Conservation (phyloP, 2,329 filamentous ascomycete genomes). For the Mycosphaerella arachidis region DNA sequence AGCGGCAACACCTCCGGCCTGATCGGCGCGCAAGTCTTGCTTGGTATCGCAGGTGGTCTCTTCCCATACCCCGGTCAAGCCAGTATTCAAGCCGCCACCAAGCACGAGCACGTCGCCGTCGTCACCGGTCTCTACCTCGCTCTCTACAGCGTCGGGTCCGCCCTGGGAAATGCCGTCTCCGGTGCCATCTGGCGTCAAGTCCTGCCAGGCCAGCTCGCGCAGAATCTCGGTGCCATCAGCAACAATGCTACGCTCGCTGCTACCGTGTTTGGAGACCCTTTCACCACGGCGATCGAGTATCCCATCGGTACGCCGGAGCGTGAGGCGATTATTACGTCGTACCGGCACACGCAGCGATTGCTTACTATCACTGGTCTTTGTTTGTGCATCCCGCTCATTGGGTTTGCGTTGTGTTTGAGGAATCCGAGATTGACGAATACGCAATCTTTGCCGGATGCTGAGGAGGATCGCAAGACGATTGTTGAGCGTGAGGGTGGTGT, state of each 20-base stretch:
- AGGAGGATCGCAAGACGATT: slow-evolving; percentile 17
- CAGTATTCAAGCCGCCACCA: slow-evolving; percentile 48
- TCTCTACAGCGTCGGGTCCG: slow-evolving; percentile 57
- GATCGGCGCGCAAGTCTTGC: slow-evolving; percentile 58
- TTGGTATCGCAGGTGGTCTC: slow-evolving; percentile 61
- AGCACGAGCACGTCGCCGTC: slow-evolving; percentile 57
- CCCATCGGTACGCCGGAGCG: slow-evolving; percentile 44
- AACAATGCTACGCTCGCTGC: slow-evolving; percentile 39
- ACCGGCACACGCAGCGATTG: slow-evolving; percentile 44
- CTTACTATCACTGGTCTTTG: slow-evolving; percentile 51
- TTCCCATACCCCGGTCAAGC: slow-evolving; percentile 53
- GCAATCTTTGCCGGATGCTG: slow-evolving; percentile 44
- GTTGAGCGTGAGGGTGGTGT: not conserved
- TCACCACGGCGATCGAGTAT: slow-evolving; percentile 36
- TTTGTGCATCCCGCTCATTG: slow-evolving; percentile 44
- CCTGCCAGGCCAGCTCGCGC: slow-evolving; percentile 45
- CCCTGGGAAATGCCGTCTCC: slow-evolving; percentile 52
- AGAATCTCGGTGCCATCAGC: slow-evolving; percentile 26
- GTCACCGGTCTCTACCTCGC: slow-evolving; percentile 56
- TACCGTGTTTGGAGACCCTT: slow-evolving; percentile 40
- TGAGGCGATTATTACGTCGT: slow-evolving; percentile 42
- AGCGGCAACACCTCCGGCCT: slow-evolving; percentile 50
- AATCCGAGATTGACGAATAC: slow-evolving; percentile 45
- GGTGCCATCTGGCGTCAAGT: slow-evolving; percentile 55
- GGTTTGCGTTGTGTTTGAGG: slow-evolving; percentile 43